phyloP scores from a whole-genome alignment of 495 filamentous ascomycete genomes.

The Podospora fimiseda region DNA sequence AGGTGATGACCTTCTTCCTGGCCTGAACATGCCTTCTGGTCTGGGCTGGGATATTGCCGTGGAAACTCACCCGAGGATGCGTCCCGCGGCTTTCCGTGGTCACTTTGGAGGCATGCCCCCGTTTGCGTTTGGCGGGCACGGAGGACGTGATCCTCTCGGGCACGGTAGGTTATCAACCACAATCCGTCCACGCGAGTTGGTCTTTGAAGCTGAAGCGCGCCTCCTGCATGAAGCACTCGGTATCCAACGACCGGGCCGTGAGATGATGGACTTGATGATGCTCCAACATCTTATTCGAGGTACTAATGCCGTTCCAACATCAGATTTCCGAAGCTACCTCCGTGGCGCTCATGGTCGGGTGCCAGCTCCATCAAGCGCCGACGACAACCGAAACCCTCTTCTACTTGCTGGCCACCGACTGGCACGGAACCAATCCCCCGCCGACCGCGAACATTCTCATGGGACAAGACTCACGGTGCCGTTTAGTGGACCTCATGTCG shows the following conservation, averaged over 20 bases:
- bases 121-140: constrained; percentile 40
- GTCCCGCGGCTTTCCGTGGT: constrained; percentile 25
- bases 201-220: background rate
- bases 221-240: background rate
- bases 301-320: constrained; percentile 15
- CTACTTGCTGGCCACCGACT: constrained; percentile 40
- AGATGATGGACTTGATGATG: background rate
- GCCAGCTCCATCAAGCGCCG: constrained; percentile 35
- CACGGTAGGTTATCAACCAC: constrained; percentile 27
- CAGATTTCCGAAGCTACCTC: constrained; percentile 37
- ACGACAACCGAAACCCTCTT: constrained; percentile 80
- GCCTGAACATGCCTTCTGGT: constrained; percentile 31
- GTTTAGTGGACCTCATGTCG: constrained; percentile 8
- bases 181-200: background rate
- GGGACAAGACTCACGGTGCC: background rate
- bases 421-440: constrained; percentile 33
- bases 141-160: constrained; percentile 32
- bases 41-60: constrained; percentile 44
- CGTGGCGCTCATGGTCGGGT: constrained; percentile 23
- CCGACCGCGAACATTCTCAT: constrained; percentile 23
- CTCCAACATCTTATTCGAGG: background rate
- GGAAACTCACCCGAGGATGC: constrained; percentile 29
- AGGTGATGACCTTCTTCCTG: constrained; percentile 14
- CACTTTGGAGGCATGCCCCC: constrained; percentile 30
- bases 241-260: background rate